Evolutionary conservation across 2,329 filamentous ascomycete genomes (phyloP).

Genomic region (Paraconiothyrium brasiliense): DNA sequence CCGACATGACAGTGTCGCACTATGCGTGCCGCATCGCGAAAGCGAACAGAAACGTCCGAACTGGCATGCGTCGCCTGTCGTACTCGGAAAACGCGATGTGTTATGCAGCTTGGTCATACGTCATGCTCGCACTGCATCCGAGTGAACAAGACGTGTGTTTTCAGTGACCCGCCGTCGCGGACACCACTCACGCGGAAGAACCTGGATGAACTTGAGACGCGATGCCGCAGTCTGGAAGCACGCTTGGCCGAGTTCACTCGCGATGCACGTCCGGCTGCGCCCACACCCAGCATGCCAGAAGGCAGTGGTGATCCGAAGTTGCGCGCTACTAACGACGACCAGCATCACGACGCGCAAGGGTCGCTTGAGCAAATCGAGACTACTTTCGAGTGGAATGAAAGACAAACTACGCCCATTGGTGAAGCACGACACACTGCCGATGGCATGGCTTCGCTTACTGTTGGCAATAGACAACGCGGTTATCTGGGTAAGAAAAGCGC

Average conservation of each 20-base stretch:
- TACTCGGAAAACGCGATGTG: not conserved
- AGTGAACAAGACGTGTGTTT: not conserved
- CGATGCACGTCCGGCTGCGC: not conserved
- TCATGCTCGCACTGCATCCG: slow-evolving; percentile 2
- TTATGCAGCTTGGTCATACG: not conserved
- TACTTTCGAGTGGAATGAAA: not conserved
- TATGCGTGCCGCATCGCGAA: slow-evolving; percentile 1
- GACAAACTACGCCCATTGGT: not conserved
- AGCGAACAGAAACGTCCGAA: not conserved
- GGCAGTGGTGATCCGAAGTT: not conserved
- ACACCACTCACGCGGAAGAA: slow-evolving; percentile 3
- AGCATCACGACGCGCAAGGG: not conserved
- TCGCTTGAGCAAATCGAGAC: not conserved
- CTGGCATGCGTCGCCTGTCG: not conserved
- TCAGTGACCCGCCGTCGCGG: not conserved
- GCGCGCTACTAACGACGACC: not conserved
- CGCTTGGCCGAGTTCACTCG: not conserved
- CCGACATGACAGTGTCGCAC: not conserved
- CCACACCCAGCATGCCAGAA: not conserved
- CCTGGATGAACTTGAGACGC: not conserved
- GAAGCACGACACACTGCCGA: not conserved
- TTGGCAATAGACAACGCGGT: not conserved
- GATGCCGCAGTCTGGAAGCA: not conserved
- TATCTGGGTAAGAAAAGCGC: not conserved
- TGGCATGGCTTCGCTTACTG: slow-evolving; percentile 2